Evolutionary conservation across 2,329 filamentous ascomycete genomes (phyloP).

Genomic region (Kalaharituber pfeilii): DNA sequence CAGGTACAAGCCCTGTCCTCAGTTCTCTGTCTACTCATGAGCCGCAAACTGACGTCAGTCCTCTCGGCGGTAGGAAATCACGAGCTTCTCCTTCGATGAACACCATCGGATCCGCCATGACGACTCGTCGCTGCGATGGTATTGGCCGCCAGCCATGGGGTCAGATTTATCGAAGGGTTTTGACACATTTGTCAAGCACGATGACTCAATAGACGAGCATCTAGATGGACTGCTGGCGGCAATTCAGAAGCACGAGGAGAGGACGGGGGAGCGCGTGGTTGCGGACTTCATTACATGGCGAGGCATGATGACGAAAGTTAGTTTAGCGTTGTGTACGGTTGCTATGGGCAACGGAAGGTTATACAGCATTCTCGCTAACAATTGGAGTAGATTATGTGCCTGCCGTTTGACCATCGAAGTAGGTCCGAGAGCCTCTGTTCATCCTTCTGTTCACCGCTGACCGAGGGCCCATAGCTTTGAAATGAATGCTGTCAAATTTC

Average conservation of each 20-base stretch:
- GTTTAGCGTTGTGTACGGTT: conserved; percentile 10
- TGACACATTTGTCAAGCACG: conserved; percentile 62
- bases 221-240: conserved; percentile 66
- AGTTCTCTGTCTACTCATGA: background rate
- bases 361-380: conserved; percentile 6
- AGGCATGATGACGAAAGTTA: conserved; percentile 95
- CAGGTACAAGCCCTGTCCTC: background rate
- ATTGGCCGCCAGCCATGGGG: conserved; percentile 58
- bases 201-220: conserved; percentile 72
- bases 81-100: conserved; percentile 84
- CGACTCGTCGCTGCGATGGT: conserved; percentile 68
- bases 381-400: conserved; percentile 54
- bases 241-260: conserved; percentile 54
- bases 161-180: conserved; percentile 66
- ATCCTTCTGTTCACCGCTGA: background rate
- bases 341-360: background rate
- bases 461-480: conserved; percentile 55
- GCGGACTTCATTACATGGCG: conserved; percentile 81
- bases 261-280: conserved; percentile 48
- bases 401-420: conserved; percentile 65
- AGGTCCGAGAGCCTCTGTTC: conserved; percentile 35
- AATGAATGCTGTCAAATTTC: conserved; percentile 85
- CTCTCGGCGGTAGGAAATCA: conserved; percentile 49
- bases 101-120: conserved; percentile 59
- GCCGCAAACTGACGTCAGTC: conserved; percentile 16